phyloP scores from a whole-genome alignment of 192 early-diverging fungal genomes.

The Dimargaris cristalligena region DNA sequence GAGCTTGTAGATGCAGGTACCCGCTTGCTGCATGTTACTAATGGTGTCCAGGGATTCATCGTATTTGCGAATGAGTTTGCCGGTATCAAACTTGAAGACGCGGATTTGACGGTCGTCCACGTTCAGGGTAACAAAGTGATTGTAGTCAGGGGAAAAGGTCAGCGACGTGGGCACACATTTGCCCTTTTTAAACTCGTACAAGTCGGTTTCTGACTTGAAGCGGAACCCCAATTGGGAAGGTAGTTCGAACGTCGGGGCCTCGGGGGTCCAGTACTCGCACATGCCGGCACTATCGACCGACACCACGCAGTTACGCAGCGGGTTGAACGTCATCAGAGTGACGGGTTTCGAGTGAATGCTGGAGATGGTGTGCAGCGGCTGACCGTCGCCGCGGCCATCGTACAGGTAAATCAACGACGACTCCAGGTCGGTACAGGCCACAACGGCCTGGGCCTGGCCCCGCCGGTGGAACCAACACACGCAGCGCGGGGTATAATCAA shows the following conservation, averaged over 20 bases:
- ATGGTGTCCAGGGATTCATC: slow-evolving; percentile 74
- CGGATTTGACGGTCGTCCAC: slow-evolving; percentile 69
- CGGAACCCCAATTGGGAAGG: slow-evolving; percentile 50
- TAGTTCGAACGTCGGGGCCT: slow-evolving; percentile 41
- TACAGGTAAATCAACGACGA: slow-evolving; percentile 56
- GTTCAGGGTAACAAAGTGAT: slow-evolving; percentile 76
- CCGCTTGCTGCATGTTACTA: slow-evolving; percentile 71
- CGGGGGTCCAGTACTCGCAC: slow-evolving; percentile 85
- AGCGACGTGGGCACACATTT: slow-evolving; percentile 66
- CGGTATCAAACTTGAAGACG: slow-evolving; percentile 66
- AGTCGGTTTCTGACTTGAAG: slow-evolving; percentile 85
- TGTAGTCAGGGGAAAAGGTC: slow-evolving; percentile 60
- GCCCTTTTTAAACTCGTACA: slow-evolving; percentile 89
- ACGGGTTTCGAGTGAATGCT: slow-evolving; percentile 58
- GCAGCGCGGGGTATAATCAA: slow-evolving; percentile 52
- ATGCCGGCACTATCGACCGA: slow-evolving; percentile 76
- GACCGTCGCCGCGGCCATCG: slow-evolving; percentile 56
- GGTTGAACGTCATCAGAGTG: slow-evolving; percentile 66
- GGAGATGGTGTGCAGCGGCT: slow-evolving; percentile 40
- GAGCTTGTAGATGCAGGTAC: slow-evolving; percentile 47
- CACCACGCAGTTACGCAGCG: slow-evolving; percentile 52
- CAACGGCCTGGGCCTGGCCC: slow-evolving; percentile 63
- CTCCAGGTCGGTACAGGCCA: slow-evolving; percentile 69
- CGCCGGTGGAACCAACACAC: slow-evolving; percentile 76
- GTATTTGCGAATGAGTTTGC: slow-evolving; percentile 76